A percentile compares a stretch with the other conserved stretches of the same genome.
These are phyloP conservation scores for Tremella yokohamensis DNA, from an alignment of 768 basidiomycete species.

Conservation along the genomic window DNA sequence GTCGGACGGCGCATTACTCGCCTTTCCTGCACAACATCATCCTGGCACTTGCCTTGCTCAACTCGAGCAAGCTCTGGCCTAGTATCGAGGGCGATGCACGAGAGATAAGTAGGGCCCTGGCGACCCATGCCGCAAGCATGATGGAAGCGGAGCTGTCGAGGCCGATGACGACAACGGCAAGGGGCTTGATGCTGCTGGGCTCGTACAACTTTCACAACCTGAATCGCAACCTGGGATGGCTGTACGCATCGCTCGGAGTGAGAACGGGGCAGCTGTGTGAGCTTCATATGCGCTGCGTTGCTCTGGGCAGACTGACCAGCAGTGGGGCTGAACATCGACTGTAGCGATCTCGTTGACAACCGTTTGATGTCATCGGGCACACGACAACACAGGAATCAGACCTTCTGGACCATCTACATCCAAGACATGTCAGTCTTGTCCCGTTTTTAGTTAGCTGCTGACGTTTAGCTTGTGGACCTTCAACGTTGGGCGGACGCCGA, in stretches of 20 bases:
- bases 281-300: constrained; percentile 7
- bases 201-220: constrained; percentile 53
- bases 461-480: constrained; percentile 23
- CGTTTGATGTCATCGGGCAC: constrained; percentile 20
- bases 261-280: constrained; percentile 35
- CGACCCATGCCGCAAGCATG: no score
- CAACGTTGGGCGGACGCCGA: constrained; percentile 25
- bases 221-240: constrained; percentile 55
- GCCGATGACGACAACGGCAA: constrained; percentile 54
- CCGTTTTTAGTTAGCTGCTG: background rate
- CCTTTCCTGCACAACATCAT: constrained; percentile 70
- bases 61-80: background rate
- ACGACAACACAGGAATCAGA: constrained; percentile 13
- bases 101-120: background rate
- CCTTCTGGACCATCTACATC: constrained; percentile 17
- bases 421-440: constrained; percentile 31
- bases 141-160: constrained; percentile 51
- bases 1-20: constrained; percentile 58
- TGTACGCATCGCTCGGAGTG: constrained; percentile 53
- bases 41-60: constrained; percentile 53
- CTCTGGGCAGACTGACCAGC: background rate
- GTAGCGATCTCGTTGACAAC: constrained; percentile 22
- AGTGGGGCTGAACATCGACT: constrained; percentile 47
- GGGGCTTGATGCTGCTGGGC: constrained; percentile 53
- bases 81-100: background rate